Percentiles rank a stretch among this genome's conserved stretches.
These are phyloP conservation scores for Larix kaempferi DNA, from an alignment of 75 land plant genomes.

Conservation along the genomic window DNA sequence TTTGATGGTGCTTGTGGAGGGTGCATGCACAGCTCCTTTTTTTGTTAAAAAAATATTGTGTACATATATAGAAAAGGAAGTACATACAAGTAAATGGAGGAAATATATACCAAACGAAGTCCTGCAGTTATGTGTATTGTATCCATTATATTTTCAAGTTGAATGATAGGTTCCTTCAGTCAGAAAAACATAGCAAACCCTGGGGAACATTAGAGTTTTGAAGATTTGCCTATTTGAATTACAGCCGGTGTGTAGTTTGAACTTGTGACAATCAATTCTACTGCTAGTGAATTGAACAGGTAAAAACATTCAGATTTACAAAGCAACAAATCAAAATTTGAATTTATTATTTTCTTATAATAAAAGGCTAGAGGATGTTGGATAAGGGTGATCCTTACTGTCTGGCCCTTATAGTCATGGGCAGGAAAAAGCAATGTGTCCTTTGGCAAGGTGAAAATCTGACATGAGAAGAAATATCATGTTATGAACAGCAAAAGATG, in stretches of 20 bases:
- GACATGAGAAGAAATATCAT: constrained; percentile 6
- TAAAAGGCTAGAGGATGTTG: background rate
- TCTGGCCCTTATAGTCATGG: constrained; percentile 94
- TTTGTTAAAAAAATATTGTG: no score
- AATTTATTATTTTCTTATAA: background rate
- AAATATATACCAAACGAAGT: background rate
- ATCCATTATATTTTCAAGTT: background rate
- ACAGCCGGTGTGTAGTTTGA: background rate
- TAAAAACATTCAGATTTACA: background rate
- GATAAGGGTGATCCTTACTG: constrained; percentile 44
- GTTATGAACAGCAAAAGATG: background rate
- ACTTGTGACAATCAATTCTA: no score
- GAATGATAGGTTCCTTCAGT: background rate
- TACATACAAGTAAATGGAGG: no score
- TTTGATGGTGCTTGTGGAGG: no score
- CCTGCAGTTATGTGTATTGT: background rate
- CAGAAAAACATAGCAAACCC: background rate
- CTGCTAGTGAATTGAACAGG: no score
- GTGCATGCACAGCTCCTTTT: no score
- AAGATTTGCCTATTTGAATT: background rate
- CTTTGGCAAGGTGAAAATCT: constrained; percentile 89
- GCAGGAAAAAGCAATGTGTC: constrained; percentile 89
- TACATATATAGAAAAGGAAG: no score
- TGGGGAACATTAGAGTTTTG: background rate
- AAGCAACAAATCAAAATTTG: background rate